Evolutionary conservation across 1,284 basidiomycete species (phyloP), one percentile per base, ranked within the genome.

Genomic region (Pisolithus thermaeus): DNA sequence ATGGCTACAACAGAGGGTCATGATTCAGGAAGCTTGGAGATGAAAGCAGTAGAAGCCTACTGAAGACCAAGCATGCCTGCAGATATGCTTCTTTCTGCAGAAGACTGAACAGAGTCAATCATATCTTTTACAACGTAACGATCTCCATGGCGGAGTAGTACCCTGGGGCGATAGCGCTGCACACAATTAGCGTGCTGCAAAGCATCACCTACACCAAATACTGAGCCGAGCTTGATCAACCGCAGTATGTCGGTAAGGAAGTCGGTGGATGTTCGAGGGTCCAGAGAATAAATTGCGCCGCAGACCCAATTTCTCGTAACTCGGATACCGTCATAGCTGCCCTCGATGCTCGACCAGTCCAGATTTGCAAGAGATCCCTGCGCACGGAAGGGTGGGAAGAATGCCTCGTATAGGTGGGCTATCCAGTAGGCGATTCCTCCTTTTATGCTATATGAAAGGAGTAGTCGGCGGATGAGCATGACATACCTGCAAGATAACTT

Each of bases 301-400:
- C 64, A 58, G 22, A 70, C 58, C 77, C 77, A 80, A 37, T 67
- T 58, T 23, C 65, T 69, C 45, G 75, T 64, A 9, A 74, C 59
- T 6, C 62, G 61, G 1, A 74, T 58, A 2, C 67, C 65, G 37
- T 61, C 66, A 4, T 56, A 27, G 64, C 70, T 47, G n/a, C 73
- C 69, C 0, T 73, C 72, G 38, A 78, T 73, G 11, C 56, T 40
- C 0, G 56, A 53, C 0, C 65, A 38, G 42, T 72, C 58, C 3
- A 77, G 59, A 22, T 67, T 58, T 0, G 69, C 61, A 0, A 58
- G 52, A 1, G 70, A 66, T 18, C 77, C 77, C 36, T 76, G 64
- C 11, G 58, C 51, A 48, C 67, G 65, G 44, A 57, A 66, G 3
- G 71, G 55, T 2, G 77, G 75, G 41, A 71, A 65, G 4, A 77